Base-by-base conservation (phyloP, 768 basidiomycete genomes). In the Podaxis carcinomalis region DNA sequence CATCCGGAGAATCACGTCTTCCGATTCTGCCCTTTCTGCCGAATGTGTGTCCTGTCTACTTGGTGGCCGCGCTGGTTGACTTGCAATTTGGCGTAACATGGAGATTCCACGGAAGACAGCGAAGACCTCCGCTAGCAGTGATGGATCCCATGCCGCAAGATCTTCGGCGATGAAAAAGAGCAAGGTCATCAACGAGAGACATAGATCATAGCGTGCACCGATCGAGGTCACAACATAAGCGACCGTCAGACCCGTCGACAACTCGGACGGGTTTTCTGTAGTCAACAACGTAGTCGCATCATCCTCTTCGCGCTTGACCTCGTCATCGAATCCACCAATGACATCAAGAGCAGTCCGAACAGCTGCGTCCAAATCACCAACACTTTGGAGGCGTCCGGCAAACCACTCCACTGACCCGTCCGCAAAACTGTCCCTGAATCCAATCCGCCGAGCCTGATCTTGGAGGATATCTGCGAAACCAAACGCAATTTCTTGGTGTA, bases 401-500 rank as follows among this genome's bases (percentile, higher is more conserved):
- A 90, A 80, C 87, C 87, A 90, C 57, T 77, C 82, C 51, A 78
- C 77, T 5, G 82, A 76, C 2, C 82, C 83, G 52, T 86, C 85
- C 56, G 88, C 86, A 27, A 92, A 69, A 25, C 72, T 75, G 58
- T 85, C 82, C 64, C 75, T 75, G 66, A 90, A 81, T 46, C 80
- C 75, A 56, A 79, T 68, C 39, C 81, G 79, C 37, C 75, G 76
- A 1, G 83, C 83, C 68, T 88, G 83, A 68, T 91, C 89, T 57
- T 82, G 79, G 16, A 92, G 72, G 51, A 93, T 86, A 62, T 94
- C 92, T 6, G 83, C 80, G 62, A 89, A 87, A 1, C 89, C 84
- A 72, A 90, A 92, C 0, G 87, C 88, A 35, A 85, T 83, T 67
- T 93, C 90, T 70, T 93, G 90, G 57, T 85, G 88, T 57, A 89